Base-by-base conservation (phyloP, 169 alveolate genomes). In the Plasmodium gonderi region DNA sequence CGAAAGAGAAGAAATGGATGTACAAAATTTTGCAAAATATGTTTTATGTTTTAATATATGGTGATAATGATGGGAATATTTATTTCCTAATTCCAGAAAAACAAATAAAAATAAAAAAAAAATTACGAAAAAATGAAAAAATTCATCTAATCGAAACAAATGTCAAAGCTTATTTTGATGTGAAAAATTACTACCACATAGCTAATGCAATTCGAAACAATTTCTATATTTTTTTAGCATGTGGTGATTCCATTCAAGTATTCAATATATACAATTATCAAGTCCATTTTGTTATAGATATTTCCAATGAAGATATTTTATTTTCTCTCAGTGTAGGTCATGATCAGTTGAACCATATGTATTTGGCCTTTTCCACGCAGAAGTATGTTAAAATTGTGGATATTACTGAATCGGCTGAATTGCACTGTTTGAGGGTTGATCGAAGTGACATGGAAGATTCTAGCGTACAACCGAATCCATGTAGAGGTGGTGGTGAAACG, bases 21-120 rank as follows among this genome's bases (percentile, higher is more conserved):
- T 9, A 36, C 2, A 75, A 74, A 23, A 40, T 75, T n/a, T 40
- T 51, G 20, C 42, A 65, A 45, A 54, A 44, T 9, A 20, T 87
- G 78, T 87, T 87, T 78, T 87, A 87, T 67, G 80, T 54, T n/a
- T 67, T 87, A 29, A 74, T 87, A 20, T 87, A 87, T 49, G 93
- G 93, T 11, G 93, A 87, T 78, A 60, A 33, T 54, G 74, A 87
- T 44, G 93, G 93, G n/a, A 54, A 54, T 78, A 44, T 60, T 1
- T 75, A 74, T 45, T 87, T 87, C 65, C 68, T 87, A 54, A 31
- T 87, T 12, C 93, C 93, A 8, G 69, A 87, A 14, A 87, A 87
- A 78, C 67, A 75, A 38, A 29, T 87, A 11, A 87, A 87, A 87
- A 38, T 87, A 60, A 87, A 60, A 87, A 87, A 87, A 60, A 87